phyloP scores from a whole-genome alignment of 2,329 filamentous ascomycete genomes.

The Pleochaeta shiraiana region DNA sequence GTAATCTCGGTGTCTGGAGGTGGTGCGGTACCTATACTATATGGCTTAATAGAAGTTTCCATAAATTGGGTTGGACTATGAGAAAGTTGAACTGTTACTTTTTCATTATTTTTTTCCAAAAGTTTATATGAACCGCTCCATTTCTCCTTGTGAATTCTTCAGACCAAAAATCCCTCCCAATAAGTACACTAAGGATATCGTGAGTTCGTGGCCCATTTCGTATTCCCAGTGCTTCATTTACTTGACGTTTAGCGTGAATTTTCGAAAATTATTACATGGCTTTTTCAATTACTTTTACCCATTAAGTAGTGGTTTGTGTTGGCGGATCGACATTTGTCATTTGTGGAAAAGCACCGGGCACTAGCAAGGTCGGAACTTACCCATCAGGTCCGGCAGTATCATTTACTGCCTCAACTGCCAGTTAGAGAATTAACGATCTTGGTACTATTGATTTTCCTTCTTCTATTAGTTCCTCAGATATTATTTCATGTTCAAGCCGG shows the following conservation, averaged over 20 bases:
- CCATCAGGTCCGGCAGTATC: not conserved
- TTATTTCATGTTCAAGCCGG: not conserved
- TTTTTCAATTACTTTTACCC: conserved; percentile 4
- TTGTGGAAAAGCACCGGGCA: not conserved
- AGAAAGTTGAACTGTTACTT: not conserved
- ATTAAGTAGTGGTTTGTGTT: not conserved
- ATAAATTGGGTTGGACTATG: not conserved
- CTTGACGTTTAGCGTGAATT: conserved; percentile 1
- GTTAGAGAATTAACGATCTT: not conserved
- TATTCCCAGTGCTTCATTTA: conserved; percentile 2
- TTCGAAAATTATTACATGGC: conserved; percentile 6
- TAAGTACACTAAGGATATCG: not conserved
- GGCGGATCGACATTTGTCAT: not conserved
- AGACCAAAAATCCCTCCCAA: conserved; percentile 4
- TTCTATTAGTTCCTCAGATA: not conserved
- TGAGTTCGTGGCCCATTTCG: conserved; percentile 1
- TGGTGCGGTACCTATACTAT: not conserved
- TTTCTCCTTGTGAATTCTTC: conserved; percentile 2
- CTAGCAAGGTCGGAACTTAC: not conserved
- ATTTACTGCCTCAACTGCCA: conserved; percentile 1
- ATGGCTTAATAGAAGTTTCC: not conserved
- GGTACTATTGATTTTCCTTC: not conserved
- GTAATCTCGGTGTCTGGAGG: no score
- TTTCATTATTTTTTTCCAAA: not conserved
- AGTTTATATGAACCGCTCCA: not conserved